phyloP scores from a whole-genome alignment of 2,329 filamentous ascomycete species.

The Coleophoma eucalyptorum region DNA sequence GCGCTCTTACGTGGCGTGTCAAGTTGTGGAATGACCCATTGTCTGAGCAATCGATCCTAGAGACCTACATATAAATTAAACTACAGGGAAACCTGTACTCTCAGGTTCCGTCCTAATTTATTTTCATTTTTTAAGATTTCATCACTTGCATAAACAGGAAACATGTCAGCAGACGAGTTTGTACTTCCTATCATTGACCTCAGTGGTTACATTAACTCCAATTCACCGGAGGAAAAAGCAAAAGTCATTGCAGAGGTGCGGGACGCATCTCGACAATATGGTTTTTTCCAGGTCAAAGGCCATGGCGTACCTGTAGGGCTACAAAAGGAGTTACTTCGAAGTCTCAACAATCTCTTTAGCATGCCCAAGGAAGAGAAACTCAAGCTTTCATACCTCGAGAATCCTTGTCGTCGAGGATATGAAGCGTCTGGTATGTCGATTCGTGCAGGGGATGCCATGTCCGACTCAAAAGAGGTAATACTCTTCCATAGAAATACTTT shows the following conservation, averaged over 20 bases:
- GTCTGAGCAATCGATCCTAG: too few relatives aligned
- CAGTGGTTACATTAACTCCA: not conserved
- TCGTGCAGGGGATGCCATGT: constrained; percentile 34
- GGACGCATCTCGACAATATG: constrained; percentile 36
- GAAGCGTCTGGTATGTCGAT: constrained; percentile 39
- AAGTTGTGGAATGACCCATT: too few relatives aligned
- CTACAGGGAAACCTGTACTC: too few relatives aligned
- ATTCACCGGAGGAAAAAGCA: not conserved
- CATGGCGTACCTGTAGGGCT: constrained; percentile 35
- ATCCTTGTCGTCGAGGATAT: constrained; percentile 38
- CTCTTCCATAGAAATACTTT: not conserved
- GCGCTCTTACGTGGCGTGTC: too few relatives aligned
- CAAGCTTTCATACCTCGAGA: constrained; percentile 29
- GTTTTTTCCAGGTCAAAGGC: constrained; percentile 47
- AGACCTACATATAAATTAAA: too few relatives aligned
- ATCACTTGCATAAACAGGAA: too few relatives aligned
- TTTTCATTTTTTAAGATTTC: too few relatives aligned
- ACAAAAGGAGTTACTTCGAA: constrained; percentile 32
- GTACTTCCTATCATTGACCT: not conserved
- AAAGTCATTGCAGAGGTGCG: constrained; percentile 30
- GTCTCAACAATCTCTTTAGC: constrained; percentile 38
- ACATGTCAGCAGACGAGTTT: not conserved
- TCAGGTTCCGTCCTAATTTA: too few relatives aligned
- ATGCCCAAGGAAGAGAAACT: constrained; percentile 40
- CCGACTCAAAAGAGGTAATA: constrained; percentile 36